These are phyloP conservation scores for Kuraishia capsulata DNA, from an alignment of 805 yeast genomes.

Conservation along the genomic window DNA sequence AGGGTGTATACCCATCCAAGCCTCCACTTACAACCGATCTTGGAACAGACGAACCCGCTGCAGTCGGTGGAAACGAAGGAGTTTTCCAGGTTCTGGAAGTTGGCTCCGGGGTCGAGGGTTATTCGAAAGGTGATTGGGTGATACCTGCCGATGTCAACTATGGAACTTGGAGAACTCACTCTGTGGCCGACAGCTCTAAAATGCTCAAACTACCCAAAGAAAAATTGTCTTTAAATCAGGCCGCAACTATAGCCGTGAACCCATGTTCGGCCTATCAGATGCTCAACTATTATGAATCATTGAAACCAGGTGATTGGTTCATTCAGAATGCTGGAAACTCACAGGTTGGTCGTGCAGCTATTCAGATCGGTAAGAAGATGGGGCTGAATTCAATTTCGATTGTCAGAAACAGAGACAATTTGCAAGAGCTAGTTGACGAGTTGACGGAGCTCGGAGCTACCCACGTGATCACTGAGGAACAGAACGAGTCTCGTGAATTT, in stretches of 20 bases:
- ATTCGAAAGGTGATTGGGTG: slow-evolving; percentile 77
- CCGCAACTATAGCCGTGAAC: slow-evolving; percentile 87
- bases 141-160: slow-evolving; percentile 68
- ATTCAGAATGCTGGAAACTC: slow-evolving; percentile 96
- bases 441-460: slow-evolving; percentile 73
- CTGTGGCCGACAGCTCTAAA: slow-evolving; percentile 40
- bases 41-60: slow-evolving; percentile 56
- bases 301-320: slow-evolving; percentile 76
- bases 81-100: slow-evolving; percentile 73
- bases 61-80: slow-evolving; percentile 94
- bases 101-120: slow-evolving; percentile 41
- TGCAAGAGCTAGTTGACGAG: slow-evolving; percentile 47
- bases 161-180: slow-evolving; percentile 93
- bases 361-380: slow-evolving; percentile 72
- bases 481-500: slow-evolving; percentile 63
- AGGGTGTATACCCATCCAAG: slow-evolving; percentile 77
- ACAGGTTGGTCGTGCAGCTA: slow-evolving; percentile 87
- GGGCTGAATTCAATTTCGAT: slow-evolving; percentile 83
- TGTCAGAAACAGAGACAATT: slow-evolving; percentile 75
- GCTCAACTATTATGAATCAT: slow-evolving; percentile 59
- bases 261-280: slow-evolving; percentile 89
- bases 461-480: slow-evolving; percentile 81
- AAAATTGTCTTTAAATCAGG: slow-evolving; percentile 47
- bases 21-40: slow-evolving; percentile 50
- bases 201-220: slow-evolving; percentile 49